These are phyloP conservation scores for Talaromyces amestolkiae DNA, from an alignment of 2,329 filamentous ascomycete genomes.

Conservation along the genomic window DNA sequence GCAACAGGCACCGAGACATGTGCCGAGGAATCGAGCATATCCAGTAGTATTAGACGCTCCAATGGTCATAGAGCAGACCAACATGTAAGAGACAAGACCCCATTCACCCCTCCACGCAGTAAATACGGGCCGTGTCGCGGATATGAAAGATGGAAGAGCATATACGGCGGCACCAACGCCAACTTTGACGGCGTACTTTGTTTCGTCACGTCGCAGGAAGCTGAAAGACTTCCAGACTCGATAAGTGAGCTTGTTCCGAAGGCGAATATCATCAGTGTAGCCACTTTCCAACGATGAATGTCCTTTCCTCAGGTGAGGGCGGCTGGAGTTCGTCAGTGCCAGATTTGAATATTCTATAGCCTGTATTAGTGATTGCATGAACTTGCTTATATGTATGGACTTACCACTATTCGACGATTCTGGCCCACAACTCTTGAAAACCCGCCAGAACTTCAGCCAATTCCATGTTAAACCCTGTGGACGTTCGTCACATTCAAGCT, in stretches of 20 bases:
- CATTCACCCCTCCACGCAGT: slow-evolving; percentile 91
- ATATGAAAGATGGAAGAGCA: slow-evolving; percentile 83
- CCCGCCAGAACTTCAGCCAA: slow-evolving; percentile 80
- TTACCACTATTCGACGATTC: slow-evolving; percentile 31
- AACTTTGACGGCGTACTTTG: slow-evolving; percentile 85
- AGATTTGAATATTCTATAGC: slow-evolving; percentile 9
- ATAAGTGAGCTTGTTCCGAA: slow-evolving; percentile 41
- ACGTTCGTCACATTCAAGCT: slow-evolving; percentile 62
- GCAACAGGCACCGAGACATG: slow-evolving; percentile 72
- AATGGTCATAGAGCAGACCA: slow-evolving; percentile 96
- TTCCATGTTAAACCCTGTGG: slow-evolving; percentile 67
- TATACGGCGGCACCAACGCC: slow-evolving; percentile 85
- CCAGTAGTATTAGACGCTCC: slow-evolving; percentile 94
- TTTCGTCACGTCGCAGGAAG: slow-evolving; percentile 62
- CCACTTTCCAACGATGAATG: slow-evolving; percentile 14
- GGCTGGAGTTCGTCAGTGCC: background rate
- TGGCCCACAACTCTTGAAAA: slow-evolving; percentile 21
- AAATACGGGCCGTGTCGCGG: slow-evolving; percentile 74
- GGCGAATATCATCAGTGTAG: slow-evolving; percentile 12
- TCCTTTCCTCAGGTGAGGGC: slow-evolving; percentile 6
- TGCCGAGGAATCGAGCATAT: slow-evolving; percentile 80
- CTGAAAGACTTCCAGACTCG: slow-evolving; percentile 56
- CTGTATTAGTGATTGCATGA: background rate
- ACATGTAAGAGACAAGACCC: slow-evolving; percentile 95
- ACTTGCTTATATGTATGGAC: background rate